phyloP scores from a whole-genome alignment of 257 asterid species.

The Solanum dulcamara region DNA sequence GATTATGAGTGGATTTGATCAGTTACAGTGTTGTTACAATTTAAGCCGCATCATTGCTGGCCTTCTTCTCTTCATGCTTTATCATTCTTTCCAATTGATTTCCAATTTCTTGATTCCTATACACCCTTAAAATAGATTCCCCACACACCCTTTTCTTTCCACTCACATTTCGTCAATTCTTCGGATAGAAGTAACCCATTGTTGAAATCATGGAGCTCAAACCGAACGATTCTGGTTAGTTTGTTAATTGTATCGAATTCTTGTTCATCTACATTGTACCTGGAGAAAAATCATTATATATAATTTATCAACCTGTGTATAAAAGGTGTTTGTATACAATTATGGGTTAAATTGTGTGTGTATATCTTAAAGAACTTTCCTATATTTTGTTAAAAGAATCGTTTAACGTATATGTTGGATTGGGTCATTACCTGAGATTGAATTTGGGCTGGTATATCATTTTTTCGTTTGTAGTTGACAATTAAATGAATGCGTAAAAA shows the following conservation, averaged over 20 bases:
- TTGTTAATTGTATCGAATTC: background rate
- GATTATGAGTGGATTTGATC: constrained; percentile 72
- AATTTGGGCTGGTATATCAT: background rate
- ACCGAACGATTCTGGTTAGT: constrained; percentile 36
- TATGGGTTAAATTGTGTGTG: background rate
- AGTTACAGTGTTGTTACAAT: constrained; percentile 54
- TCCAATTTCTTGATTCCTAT: constrained; percentile 95
- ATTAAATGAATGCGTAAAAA: background rate
- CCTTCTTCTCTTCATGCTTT: constrained; percentile 72
- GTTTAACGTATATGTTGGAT: background rate
- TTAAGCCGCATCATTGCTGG: constrained; percentile 89
- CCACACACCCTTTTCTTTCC: background rate
- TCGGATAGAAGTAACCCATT: background rate
- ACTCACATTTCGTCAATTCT: background rate
- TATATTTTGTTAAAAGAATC: no score
- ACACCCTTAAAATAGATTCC: constrained; percentile 38
- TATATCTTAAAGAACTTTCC: no score
- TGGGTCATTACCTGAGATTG: background rate
- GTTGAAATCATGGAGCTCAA: constrained; percentile 34
- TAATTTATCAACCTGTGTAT: background rate
- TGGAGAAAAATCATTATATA: no score
- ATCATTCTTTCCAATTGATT: constrained; percentile 69
- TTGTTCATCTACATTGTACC: background rate
- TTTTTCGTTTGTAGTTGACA: background rate
- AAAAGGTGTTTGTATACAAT: no score